A percentile compares a stretch with the other conserved stretches of the same genome.
These are phyloP conservation scores for Candida montana DNA, from an alignment of 805 yeast species.

Conservation along the genomic window DNA sequence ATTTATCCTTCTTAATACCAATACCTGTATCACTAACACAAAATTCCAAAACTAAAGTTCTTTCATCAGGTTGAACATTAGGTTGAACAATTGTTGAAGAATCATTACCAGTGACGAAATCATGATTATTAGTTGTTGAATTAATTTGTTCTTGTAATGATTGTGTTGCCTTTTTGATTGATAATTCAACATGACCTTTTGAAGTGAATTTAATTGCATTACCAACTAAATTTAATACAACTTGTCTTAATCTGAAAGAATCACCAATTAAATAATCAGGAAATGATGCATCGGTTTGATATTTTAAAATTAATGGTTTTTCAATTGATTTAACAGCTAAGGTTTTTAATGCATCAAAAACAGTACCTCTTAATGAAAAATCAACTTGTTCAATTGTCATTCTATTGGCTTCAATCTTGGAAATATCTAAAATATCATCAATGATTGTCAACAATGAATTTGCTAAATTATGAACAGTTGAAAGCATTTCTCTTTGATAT, in stretches of 20 bases:
- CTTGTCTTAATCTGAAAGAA: slow-evolving; percentile 82
- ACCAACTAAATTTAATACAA: slow-evolving; percentile 79
- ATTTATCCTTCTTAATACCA: slow-evolving; percentile 78
- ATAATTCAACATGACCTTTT: slow-evolving; percentile 71
- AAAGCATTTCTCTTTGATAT: slow-evolving; percentile 86
- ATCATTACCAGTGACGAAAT: slow-evolving; percentile 22
- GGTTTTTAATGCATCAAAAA: slow-evolving; percentile 84
- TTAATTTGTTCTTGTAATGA: slow-evolving; percentile 21
- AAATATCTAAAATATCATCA: slow-evolving; percentile 86
- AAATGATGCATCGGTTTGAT: slow-evolving; percentile 79
- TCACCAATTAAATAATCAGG: slow-evolving; percentile 85
- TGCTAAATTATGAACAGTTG: slow-evolving; percentile 83
- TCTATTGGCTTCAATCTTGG: slow-evolving; percentile 88
- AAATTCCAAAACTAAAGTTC: slow-evolving; percentile 65
- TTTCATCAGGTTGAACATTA: slow-evolving; percentile 52
- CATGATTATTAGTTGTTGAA: slow-evolving; percentile 25
- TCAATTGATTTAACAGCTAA: slow-evolving; percentile 87
- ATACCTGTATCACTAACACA: slow-evolving; percentile 90
- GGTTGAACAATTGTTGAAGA: slow-evolving; percentile 31
- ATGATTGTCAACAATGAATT: slow-evolving; percentile 80
- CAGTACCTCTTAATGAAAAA: slow-evolving; percentile 78
- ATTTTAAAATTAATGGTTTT: slow-evolving; percentile 71
- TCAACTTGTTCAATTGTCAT: slow-evolving; percentile 90
- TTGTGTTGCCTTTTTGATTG: slow-evolving; percentile 52
- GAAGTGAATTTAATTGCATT: slow-evolving; percentile 87